Evolutionary conservation across 257 asterid genomes (phyloP).

Genomic region (Handroanthus guayacan): DNA sequence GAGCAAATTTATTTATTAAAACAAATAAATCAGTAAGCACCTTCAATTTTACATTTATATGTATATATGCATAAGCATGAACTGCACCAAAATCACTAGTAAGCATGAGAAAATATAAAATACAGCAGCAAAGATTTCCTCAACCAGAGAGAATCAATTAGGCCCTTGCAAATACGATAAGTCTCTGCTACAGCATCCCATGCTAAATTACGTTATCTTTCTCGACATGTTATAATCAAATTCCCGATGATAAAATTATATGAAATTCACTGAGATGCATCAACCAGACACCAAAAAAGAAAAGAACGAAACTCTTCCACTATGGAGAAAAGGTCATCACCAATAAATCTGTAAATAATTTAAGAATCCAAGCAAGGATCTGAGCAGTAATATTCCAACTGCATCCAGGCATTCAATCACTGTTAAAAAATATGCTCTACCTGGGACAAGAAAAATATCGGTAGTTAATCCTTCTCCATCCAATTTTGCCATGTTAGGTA

Average conservation of each 20-base stretch:
- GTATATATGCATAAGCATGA: slow-evolving; percentile 21
- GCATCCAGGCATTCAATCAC: not conserved
- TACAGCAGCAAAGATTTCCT: not conserved
- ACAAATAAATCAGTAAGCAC: slow-evolving; percentile 19
- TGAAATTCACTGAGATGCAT: slow-evolving; percentile 21
- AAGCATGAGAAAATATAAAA: slow-evolving; percentile 24
- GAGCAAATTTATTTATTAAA: not conserved
- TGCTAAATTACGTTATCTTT: slow-evolving; percentile 24
- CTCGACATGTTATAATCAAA: slow-evolving; percentile 7
- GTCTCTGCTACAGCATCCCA: slow-evolving; percentile 23
- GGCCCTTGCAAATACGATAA: slow-evolving; percentile 10
- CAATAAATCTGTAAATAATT: slow-evolving; percentile 2
- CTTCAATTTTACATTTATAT: slow-evolving; percentile 9
- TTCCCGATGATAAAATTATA: not conserved
- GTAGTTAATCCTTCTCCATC: not conserved
- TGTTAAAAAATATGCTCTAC: not conserved
- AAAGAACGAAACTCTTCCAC: slow-evolving; percentile 1
- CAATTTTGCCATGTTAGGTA: not conserved
- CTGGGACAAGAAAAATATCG: slow-evolving; percentile 8
- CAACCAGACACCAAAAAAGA: slow-evolving; percentile 20
- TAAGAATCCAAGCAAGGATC: slow-evolving; percentile 17
- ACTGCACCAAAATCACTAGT: slow-evolving; percentile 10
- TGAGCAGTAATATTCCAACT: not conserved
- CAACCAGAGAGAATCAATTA: slow-evolving; percentile 14
- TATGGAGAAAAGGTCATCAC: not conserved